Conservation (phyloP, 495 filamentous ascomycete species). For the Penicillium turbatum region DNA sequence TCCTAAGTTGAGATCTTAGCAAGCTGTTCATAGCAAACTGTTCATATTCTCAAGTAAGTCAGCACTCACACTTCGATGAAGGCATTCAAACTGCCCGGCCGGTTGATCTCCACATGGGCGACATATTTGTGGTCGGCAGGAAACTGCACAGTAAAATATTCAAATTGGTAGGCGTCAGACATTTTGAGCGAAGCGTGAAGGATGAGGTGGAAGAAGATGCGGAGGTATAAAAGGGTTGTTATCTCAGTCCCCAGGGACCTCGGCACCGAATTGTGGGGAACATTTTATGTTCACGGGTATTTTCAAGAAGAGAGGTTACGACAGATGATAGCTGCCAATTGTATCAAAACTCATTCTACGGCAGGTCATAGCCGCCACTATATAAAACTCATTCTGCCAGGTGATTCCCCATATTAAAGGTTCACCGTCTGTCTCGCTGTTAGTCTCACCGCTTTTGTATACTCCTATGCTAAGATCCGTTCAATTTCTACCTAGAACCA, state of each 20-base stretch:
- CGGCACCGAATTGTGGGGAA: not conserved
- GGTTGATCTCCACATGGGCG: conserved; percentile 90
- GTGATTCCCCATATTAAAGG: too few relatives aligned
- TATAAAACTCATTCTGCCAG: too few relatives aligned
- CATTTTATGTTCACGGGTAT: too few relatives aligned
- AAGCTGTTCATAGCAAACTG: conserved; percentile 4
- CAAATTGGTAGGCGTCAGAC: conserved; percentile 40
- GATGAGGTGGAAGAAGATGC: too few relatives aligned
- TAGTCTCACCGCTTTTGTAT: too few relatives aligned
- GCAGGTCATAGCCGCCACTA: too few relatives aligned
- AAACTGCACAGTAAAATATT: conserved; percentile 74
- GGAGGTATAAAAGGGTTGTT: not conserved
- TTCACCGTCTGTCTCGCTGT: too few relatives aligned
- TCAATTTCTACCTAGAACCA: too few relatives aligned
- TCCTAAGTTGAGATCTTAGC: conserved; percentile 39
- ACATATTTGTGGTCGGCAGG: conserved; percentile 63
- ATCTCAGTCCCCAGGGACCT: not conserved
- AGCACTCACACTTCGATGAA: conserved; percentile 64
- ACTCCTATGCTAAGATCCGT: too few relatives aligned
- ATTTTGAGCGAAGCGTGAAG: conserved; percentile 13
- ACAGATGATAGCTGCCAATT: too few relatives aligned
- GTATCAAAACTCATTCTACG: too few relatives aligned
- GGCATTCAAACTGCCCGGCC: conserved; percentile 84
- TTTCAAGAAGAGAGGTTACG: too few relatives aligned
- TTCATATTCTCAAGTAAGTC: not conserved